Evolutionary conservation across 2,329 filamentous ascomycete species (phyloP), one percentile per base, ranked within the genome.

Genomic region (Rhynchosporium graminicola): DNA sequence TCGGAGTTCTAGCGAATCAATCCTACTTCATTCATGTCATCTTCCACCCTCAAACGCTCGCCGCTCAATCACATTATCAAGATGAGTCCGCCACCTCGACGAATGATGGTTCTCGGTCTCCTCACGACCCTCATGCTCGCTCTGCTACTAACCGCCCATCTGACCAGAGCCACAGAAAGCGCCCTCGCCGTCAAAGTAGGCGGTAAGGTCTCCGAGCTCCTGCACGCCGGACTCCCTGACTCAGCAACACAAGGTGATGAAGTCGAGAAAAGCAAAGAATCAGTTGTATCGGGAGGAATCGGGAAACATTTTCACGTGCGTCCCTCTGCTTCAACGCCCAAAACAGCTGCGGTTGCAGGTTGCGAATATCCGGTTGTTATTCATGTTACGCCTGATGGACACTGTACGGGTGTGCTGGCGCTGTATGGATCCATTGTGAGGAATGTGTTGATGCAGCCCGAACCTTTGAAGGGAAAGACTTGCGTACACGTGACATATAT

Each of bases 401-500:
- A 63, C 29, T 63, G 61, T n/a, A 57, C 57, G 0, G 61, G 61
- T 6, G 61, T 42, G 1, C 57, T 63, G 9, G 57, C 57, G 12
- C 8, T 63, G 12, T 63, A 63, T 20, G 61, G 61, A 4, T 63
- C 61, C 7, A 60, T 63, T 10, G 61, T 63, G 3, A 57, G 61
- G 12, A 63, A 63, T 42, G 61, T 63, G 4, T 46, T 63, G 33
- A 40, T 28, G 8, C 61, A 63, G 31, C 51, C 61, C 2, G 13
- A 55, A 6, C 51, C 31, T 2, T n/a, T 63, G 7, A 28, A 48
- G 12, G 48, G 48, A 31, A 63, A 63, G 40, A 59, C 57, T 4
- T 63, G 61, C 40, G 57, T 60, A 0, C 61, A 63, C 31, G 46
- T 63, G 42, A 63, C 61, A n/a, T 63, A 51, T 29, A 52, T 60